phyloP scores from a whole-genome alignment of 345 rosid genomes.

The Corymbia maculata region DNA sequence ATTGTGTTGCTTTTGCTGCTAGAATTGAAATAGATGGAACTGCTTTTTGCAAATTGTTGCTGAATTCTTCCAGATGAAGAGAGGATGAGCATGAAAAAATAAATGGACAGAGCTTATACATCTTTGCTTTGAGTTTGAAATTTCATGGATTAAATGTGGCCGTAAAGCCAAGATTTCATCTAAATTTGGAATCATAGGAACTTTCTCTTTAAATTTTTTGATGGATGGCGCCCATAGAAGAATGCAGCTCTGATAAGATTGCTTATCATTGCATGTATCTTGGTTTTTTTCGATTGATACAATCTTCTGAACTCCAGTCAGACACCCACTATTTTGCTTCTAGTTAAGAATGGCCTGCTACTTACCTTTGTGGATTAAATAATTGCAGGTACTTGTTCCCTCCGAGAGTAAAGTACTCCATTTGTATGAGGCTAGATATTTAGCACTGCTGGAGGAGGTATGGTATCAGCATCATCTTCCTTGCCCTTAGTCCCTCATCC shows the following conservation, averaged over 20 bases:
- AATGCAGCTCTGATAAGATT: neutral
- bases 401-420: conserved; percentile 69
- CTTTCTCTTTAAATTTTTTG: neutral
- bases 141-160: neutral
- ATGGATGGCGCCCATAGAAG: neutral
- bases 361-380: neutral
- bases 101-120: neutral
- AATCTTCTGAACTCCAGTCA: neutral
- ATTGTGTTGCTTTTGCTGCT: neutral
- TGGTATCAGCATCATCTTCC: neutral
- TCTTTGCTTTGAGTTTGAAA: neutral
- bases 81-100: neutral
- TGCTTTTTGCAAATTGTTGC: neutral
- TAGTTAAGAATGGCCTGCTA: neutral
- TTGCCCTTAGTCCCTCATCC: neutral
- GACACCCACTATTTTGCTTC: neutral
- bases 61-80: neutral
- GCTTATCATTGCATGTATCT: neutral
- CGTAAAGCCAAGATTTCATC: neutral
- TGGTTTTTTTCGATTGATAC: neutral
- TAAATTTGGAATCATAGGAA: neutral
- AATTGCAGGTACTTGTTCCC: conserved; percentile 62
- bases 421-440: conserved; percentile 68
- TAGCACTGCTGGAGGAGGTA: conserved; percentile 78
- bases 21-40: neutral